Percentiles rank a stretch among this genome's conserved stretches.
Evolutionary conservation across 228 moss, liverwort and hornwort species (phyloP).

Genomic region (Sphagnum magellanicum): DNA sequence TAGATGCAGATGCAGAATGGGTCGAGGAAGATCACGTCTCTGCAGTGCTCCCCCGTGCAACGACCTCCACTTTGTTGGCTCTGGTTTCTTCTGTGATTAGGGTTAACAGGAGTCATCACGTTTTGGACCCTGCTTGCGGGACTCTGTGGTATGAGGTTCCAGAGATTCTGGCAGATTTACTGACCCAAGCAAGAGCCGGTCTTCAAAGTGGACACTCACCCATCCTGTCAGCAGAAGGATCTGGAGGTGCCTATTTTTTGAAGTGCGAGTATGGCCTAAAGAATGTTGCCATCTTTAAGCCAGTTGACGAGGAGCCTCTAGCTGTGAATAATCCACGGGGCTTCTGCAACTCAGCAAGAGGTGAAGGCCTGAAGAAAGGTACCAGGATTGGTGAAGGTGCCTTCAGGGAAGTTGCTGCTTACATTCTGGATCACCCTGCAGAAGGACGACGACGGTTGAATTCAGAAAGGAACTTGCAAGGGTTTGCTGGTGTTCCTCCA

Average conservation of each 20-base stretch:
- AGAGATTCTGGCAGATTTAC: slow-evolving; percentile 50
- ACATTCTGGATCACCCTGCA: slow-evolving; percentile 69
- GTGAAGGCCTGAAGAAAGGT: slow-evolving; percentile 82
- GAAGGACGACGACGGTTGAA: slow-evolving; percentile 53
- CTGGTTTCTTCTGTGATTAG: too few species aligned
- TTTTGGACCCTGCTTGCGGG: slow-evolving; percentile 48
- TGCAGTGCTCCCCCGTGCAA: too few species aligned
- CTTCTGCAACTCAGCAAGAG: slow-evolving; percentile 29
- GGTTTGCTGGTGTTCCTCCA: slow-evolving; percentile 79
- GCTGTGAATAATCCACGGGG: slow-evolving; percentile 86
- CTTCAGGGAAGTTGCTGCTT: slow-evolving; percentile 75
- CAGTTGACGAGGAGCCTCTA: slow-evolving; percentile 84
- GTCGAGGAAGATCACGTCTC: too few species aligned
- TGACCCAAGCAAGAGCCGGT: slow-evolving; percentile 74
- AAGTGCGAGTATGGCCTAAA: slow-evolving; percentile 51
- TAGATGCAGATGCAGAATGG: slow-evolving; percentile 37
- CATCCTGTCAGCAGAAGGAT: slow-evolving; percentile 76
- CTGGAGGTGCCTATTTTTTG: slow-evolving; percentile 86
- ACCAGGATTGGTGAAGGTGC: slow-evolving; percentile 86
- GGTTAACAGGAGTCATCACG: too few species aligned
- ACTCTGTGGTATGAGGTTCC: slow-evolving; percentile 54
- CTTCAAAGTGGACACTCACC: slow-evolving; percentile 65
- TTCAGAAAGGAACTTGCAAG: slow-evolving; percentile 25
- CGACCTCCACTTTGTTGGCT: too few species aligned
- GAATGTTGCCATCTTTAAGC: slow-evolving; percentile 84